Percentiles rank a stretch among this genome's conserved stretches.
These are phyloP conservation scores for Calocybe gangraenosa DNA, from an alignment of 768 basidiomycete species.

Conservation along the genomic window DNA sequence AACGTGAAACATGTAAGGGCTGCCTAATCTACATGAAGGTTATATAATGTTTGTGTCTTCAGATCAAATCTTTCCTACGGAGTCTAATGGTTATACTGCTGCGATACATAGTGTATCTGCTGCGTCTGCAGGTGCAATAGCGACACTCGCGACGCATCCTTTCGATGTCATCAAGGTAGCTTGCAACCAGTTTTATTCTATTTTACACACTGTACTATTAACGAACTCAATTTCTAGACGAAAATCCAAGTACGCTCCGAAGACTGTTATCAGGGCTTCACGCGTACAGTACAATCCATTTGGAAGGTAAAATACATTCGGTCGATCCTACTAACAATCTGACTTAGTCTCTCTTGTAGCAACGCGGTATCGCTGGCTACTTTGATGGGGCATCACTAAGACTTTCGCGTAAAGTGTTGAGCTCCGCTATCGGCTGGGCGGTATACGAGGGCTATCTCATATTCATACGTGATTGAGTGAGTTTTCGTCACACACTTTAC, in stretches of 20 bases:
- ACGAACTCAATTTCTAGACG: slow-evolving; percentile 45
- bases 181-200: background rate
- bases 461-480: slow-evolving; percentile 36
- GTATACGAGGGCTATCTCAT: slow-evolving; percentile 81
- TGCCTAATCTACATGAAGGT: slow-evolving; percentile 3
- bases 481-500: background rate
- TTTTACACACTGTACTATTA: background rate
- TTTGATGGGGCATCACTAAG: slow-evolving; percentile 85
- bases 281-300: slow-evolving; percentile 59
- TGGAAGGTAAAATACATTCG: slow-evolving; percentile 50
- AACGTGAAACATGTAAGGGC: slow-evolving; percentile 60
- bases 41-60: slow-evolving; percentile 2
- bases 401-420: slow-evolving; percentile 79
- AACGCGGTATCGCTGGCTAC: slow-evolving; percentile 76
- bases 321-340: background rate
- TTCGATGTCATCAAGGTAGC: slow-evolving; percentile 90
- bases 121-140: slow-evolving; percentile 78
- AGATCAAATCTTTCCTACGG: slow-evolving; percentile 41
- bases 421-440: slow-evolving; percentile 90
- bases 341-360: slow-evolving; percentile 37
- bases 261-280: slow-evolving; percentile 67
- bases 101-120: slow-evolving; percentile 62
- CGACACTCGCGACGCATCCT: slow-evolving; percentile 84
- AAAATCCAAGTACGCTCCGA: slow-evolving; percentile 89
- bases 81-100: slow-evolving; percentile 42